Evolutionary conservation across 2,329 filamentous ascomycete genomes (phyloP).

Genomic region (Ustulina deusta): DNA sequence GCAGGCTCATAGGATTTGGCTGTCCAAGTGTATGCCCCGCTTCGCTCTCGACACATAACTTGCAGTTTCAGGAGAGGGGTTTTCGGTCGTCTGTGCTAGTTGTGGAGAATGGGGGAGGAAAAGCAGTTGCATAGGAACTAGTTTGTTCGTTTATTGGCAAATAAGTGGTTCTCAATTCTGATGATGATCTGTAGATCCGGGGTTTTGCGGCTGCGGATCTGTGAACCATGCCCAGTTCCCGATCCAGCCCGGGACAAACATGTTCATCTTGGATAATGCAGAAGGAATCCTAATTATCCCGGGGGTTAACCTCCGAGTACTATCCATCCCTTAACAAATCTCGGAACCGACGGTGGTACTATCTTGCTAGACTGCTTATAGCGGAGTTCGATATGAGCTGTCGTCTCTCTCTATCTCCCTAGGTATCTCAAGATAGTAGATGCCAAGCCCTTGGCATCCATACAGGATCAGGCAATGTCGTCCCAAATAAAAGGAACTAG

Average conservation of each 20-base stretch:
- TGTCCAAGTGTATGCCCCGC: background rate
- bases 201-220: slow-evolving; percentile 36
- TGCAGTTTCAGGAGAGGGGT: slow-evolving; percentile 12
- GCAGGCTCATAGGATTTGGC: background rate
- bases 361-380: slow-evolving; percentile 14
- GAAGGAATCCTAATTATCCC: slow-evolving; percentile 14
- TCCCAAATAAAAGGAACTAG: slow-evolving; percentile 15
- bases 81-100: slow-evolving; percentile 11
- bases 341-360: slow-evolving; percentile 16
- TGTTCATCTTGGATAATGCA: slow-evolving; percentile 7
- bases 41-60: slow-evolving; percentile 23
- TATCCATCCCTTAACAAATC: slow-evolving; percentile 13
- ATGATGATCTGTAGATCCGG: slow-evolving; percentile 31
- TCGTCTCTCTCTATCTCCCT: background rate
- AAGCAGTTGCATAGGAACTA: slow-evolving; percentile 16
- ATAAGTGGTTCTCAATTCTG: slow-evolving; percentile 26
- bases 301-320: slow-evolving; percentile 24
- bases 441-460: slow-evolving; percentile 11
- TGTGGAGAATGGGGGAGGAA: slow-evolving; percentile 22
- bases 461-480: background rate
- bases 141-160: slow-evolving; percentile 18
- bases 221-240: slow-evolving; percentile 32
- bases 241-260: slow-evolving; percentile 15
- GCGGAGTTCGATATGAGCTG: slow-evolving; percentile 3
- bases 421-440: slow-evolving; percentile 3